Base-by-base conservation (phyloP, 1,284 basidiomycete species). In the Papiliotrema nemorosa region DNA sequence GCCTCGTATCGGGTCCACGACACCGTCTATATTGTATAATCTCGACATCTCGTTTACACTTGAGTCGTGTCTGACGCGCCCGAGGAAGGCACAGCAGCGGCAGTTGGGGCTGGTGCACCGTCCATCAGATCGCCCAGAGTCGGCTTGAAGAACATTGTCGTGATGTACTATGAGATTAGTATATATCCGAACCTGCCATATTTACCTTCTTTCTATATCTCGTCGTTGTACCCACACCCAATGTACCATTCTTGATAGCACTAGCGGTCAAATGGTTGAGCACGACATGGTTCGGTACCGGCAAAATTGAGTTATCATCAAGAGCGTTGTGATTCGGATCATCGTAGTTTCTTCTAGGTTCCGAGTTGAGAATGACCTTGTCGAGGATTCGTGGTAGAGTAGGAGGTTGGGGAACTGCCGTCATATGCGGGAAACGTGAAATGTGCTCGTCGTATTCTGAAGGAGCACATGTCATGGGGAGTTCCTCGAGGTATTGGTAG, bases 201-300 rank as follows among this genome's bases (percentile, higher is more conserved):
- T 77, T 42, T 46, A 90, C 88, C 84, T 98, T 98, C 76, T 90
- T 84, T 75, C 85, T 80, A 78, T 97, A 98, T 66, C 94, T 78
- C 39, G 88, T 93, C 48, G 94, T 97, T 47, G 86, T 91, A 14
- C 88, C 93, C 1, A 97, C 91, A 33, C 92, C 92, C 39, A 98
- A 76, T 40, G 94, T 90, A 3, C 92, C 92, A 69, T 93, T 90
- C 72, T 86, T 83, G 65, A 98, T 98, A 55, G 92, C 90, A 70
- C 90, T 94, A 45, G 94, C 97, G 55, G 91, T 91, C 53, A 98
- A 76, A 73, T 98, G 96, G 61, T 97, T 91, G 58, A 98, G 79
- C 36, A 97, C 91, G 31, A 91, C 91, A 75, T 97, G 94, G 49
- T 86, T 90, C 20, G 92, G 92, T 18, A 96, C 91, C 7, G 94